Conservation (phyloP, 805 yeast genomes). For the Debaryomyces hansenii region DNA sequence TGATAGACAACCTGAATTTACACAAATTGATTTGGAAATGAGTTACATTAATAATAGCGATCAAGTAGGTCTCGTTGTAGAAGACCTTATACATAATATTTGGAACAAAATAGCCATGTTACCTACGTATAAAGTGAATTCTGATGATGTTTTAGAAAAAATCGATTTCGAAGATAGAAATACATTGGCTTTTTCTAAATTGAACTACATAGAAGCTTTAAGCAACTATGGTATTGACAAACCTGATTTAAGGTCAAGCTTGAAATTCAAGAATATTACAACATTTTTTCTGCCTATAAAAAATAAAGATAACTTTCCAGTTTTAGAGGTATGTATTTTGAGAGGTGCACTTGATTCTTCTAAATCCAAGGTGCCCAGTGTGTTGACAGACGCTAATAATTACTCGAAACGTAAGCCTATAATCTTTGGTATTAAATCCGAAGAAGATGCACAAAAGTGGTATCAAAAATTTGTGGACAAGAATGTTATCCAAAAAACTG, state of each 20-base stretch:
- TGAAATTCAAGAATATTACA: slow-evolving; percentile 52
- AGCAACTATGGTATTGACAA: slow-evolving; percentile 84
- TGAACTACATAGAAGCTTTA: slow-evolving; percentile 71
- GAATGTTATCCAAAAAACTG: slow-evolving; percentile 16
- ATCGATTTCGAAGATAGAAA: slow-evolving; percentile 10
- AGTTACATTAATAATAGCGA: slow-evolving; percentile 70
- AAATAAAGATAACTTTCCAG: slow-evolving; percentile 49
- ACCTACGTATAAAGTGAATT: slow-evolving; percentile 38
- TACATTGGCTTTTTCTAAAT: slow-evolving; percentile 26
- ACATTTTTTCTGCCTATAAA: slow-evolving; percentile 32
- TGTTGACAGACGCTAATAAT: slow-evolving; percentile 38
- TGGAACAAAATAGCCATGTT: slow-evolving; percentile 53
- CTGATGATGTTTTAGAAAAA: slow-evolving; percentile 28
- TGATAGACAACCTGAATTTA: slow-evolving; percentile 97
- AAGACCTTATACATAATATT: slow-evolving; percentile 49
- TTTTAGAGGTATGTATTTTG: slow-evolving; percentile 73
- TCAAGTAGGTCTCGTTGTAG: slow-evolving; percentile 64
- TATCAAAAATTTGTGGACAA: slow-evolving; percentile 32
- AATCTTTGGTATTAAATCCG: slow-evolving; percentile 49
- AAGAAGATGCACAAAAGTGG: slow-evolving; percentile 47
- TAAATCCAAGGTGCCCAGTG: slow-evolving; percentile 32
- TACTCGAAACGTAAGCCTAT: slow-evolving; percentile 62
- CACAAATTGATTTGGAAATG: slow-evolving; percentile 96
- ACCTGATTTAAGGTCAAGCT: slow-evolving; percentile 77
- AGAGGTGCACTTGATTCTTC: slow-evolving; percentile 42